phyloP scores from a whole-genome alignment of 305 asterid species.

The Solanum aculeatissimum region DNA sequence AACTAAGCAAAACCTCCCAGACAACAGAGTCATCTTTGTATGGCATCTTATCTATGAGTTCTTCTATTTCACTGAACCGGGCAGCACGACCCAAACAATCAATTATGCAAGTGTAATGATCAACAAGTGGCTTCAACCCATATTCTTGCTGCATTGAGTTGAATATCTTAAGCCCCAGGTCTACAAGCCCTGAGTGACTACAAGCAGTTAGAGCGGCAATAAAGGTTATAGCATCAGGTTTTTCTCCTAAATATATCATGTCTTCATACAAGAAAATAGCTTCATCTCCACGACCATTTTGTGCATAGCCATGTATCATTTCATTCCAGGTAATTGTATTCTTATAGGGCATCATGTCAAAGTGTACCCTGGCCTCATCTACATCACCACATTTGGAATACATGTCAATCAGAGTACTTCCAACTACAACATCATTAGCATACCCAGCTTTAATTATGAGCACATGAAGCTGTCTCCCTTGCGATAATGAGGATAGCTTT shows the following conservation, averaged over 20 bases:
- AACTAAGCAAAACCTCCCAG: constrained; percentile 80
- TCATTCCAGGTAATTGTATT: constrained; percentile 58
- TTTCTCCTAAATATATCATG: constrained; percentile 29
- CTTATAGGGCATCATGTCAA: constrained; percentile 42
- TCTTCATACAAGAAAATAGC: constrained; percentile 39
- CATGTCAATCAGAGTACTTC: constrained; percentile 60
- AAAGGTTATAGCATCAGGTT: constrained; percentile 61
- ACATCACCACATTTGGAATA: constrained; percentile 67
- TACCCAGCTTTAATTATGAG: constrained; percentile 44
- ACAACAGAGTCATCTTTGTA: constrained; percentile 49
- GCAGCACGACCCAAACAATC: constrained; percentile 78
- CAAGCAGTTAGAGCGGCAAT: constrained; percentile 70
- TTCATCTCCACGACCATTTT: constrained; percentile 54
- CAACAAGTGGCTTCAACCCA: constrained; percentile 40
- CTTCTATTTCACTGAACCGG: constrained; percentile 52
- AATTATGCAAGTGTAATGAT: constrained; percentile 71
- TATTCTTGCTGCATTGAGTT: constrained; percentile 39
- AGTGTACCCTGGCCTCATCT: constrained; percentile 31
- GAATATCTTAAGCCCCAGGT: constrained; percentile 40
- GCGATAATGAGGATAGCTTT: constrained; percentile 34
- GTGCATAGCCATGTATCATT: constrained; percentile 84
- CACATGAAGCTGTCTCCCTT: constrained; percentile 59
- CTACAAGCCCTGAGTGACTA: constrained; percentile 75
- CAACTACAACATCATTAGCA: constrained; percentile 43
- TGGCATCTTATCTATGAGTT: constrained; percentile 45